Percentiles rank a stretch among this genome's conserved stretches.
Evolutionary conservation across 2,329 filamentous ascomycete genomes (phyloP).

Genomic region (Dendrostoma leiphaemia): DNA sequence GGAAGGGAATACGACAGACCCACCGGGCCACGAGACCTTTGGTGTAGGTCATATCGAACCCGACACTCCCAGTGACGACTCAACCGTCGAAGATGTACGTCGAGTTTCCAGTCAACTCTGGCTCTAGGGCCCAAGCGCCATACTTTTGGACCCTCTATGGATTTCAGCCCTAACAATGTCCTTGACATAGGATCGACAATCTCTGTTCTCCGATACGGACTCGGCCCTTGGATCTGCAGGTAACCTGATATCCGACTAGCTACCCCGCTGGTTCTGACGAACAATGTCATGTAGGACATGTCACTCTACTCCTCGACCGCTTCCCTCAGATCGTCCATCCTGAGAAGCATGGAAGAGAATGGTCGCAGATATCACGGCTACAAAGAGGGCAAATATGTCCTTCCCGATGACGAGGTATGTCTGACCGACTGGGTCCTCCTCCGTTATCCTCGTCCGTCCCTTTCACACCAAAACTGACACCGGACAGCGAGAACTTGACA

Average conservation of each 20-base stretch:
- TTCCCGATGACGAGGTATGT: slow-evolving; percentile 36
- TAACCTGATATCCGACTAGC: neutral
- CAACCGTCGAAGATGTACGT: slow-evolving; percentile 18
- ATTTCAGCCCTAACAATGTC: neutral
- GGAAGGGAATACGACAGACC: neutral
- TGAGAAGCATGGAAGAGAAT: slow-evolving; percentile 32
- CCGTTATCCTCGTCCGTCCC: neutral
- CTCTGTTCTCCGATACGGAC: slow-evolving; percentile 22
- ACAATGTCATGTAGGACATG: slow-evolving; percentile 21
- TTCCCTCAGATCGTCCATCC: slow-evolving; percentile 30
- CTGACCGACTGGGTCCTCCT: too few species aligned
- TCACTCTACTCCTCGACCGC: slow-evolving; percentile 31
- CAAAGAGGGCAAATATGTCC: slow-evolving; percentile 36
- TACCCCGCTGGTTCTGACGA: neutral
- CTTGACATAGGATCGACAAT: slow-evolving; percentile 12
- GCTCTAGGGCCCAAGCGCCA: neutral
- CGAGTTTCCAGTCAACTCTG: neutral
- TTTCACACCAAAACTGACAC: slow-evolving; percentile 9
- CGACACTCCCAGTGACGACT: slow-evolving; percentile 14
- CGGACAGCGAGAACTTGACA: slow-evolving; percentile 34
- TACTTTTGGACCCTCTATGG: neutral
- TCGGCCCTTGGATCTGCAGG: slow-evolving; percentile 29
- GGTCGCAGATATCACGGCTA: slow-evolving; percentile 38
- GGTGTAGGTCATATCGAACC: slow-evolving; percentile 18
- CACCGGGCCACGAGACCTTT: neutral